Evolutionary conservation across 1,139 yeast genomes (phyloP), one percentile per base, ranked within the genome.

Genomic region (Tardiomyces blankii): DNA sequence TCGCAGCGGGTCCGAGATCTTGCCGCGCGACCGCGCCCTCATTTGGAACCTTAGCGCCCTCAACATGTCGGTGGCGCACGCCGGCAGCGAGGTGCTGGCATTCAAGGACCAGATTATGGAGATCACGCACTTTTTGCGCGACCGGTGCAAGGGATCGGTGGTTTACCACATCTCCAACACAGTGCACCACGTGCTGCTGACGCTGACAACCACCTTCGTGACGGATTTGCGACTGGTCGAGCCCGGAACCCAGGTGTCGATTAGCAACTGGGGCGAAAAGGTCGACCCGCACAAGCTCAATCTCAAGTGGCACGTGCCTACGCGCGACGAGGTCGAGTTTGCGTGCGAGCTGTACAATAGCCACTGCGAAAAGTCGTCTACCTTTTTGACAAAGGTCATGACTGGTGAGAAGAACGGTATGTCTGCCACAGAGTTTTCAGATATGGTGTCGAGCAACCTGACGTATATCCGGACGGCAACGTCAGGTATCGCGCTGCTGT

Each of bases 281-380:
- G 49, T 55, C 1, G 60, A 62, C 9, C 56, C 60, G 7, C 73
- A 74, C 12, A 72, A 76, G 44, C 62, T 81, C 38, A 58, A 69
- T 0, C 80, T 87, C 54, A 67, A 72, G 1, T 91, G 98, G 98
- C 87, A 80, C 57, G 62, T 73, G 0, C 96, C 97, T 0, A 57
- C 69, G 0, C 65, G 65, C 2, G 66, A 60, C 2, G 89, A 82
- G 46, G 68, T 87, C 1, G 67, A 67, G 1, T 76, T 77, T 58
- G 89, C 95, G 0, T 73, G 79, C 11, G 73, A 75, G 9, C 64
- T 78, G 27, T 83, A 82, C 55, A 75, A 73, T 32, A 64, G 61
- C 3, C 74, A 82, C 46, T 71, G 78, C 0, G 51, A 54, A 1
- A 52, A 59, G 27, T 57, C 69, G 1, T 43, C 56, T 3, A 46